Base-by-base conservation (phyloP, 495 filamentous ascomycete genomes). In the Aspergillus cristatus region DNA sequence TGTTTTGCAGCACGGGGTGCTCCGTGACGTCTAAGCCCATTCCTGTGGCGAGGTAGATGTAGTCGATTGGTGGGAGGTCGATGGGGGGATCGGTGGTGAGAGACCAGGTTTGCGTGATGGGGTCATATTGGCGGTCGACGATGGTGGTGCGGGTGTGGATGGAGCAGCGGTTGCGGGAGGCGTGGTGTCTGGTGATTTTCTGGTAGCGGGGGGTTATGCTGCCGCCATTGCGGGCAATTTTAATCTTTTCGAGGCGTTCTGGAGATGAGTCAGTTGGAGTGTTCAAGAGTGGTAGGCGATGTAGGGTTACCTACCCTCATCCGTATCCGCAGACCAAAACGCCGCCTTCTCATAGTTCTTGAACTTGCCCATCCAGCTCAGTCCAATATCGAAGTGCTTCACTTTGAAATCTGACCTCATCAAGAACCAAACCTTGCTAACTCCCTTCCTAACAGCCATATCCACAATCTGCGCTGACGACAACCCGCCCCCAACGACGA, bases 311-410 rank as follows among this genome's bases (percentile, higher is more conserved):
- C 42, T 47, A 61, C 66, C 66, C 43, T 76, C 69, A 32, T 76
- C 65, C 5, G 65, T 70, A 31, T 76, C 73, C 13, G 73, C 70
- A 6, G 68, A 71, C 75, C 76, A 81, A 47, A 81, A 82, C 2
- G 64, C 62, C 17, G 78, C 69, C 41, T 78, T 74, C 41, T 77
- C 68, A 50, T 63, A 67, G 52, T 80, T 81, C n/a, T 72, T 71
- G 47, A 74, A 81, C 43, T 82, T 82, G 17, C 74, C 74, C 53
- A 82, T 72, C 78, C 78, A 82, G 20, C 61, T 62, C 11, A 82
- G 60, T 39, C 68, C 68, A 42, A 80, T 59, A 45, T 82, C 77
- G 43, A 82, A 81, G 40, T 74, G 72, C 46, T 80, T 80, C 28
- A 80, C 68, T 67, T 76, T 76, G 14, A 76, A 39, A 20, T 62